Percentiles rank a stretch among this genome's conserved stretches.
These are phyloP conservation scores for Podospora didyma DNA, from an alignment of 495 filamentous ascomycete genomes.

Conservation along the genomic window DNA sequence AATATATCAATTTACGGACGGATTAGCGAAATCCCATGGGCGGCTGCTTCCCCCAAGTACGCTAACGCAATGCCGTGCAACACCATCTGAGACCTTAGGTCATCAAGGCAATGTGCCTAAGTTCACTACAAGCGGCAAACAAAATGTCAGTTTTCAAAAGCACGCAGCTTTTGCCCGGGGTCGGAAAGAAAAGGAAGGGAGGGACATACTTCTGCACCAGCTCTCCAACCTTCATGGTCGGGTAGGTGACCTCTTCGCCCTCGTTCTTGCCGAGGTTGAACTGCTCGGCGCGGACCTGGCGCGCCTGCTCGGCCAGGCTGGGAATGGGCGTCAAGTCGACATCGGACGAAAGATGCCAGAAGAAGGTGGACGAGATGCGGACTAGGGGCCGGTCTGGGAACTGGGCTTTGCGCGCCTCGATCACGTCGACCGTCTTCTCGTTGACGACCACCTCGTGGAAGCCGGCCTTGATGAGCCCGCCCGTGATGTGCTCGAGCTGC, in stretches of 20 bases:
- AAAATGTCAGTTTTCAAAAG: no score
- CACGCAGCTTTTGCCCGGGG: no score
- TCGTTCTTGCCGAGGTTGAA: slow-evolving; percentile 41
- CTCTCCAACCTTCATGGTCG: slow-evolving; percentile 43
- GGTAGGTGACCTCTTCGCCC: slow-evolving; percentile 40
- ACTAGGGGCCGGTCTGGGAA: slow-evolving; percentile 41
- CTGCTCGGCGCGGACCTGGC: slow-evolving; percentile 34
- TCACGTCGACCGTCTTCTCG: slow-evolving; percentile 34
- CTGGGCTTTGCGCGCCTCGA: slow-evolving; percentile 29
- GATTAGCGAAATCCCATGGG: no score
- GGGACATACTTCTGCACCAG: slow-evolving; percentile 42
- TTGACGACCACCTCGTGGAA: slow-evolving; percentile 53
- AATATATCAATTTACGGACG: no score
- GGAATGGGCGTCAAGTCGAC: slow-evolving; percentile 42
- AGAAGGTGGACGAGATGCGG: slow-evolving; percentile 47
- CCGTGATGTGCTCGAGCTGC: slow-evolving; percentile 50
- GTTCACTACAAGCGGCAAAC: slow-evolving; percentile 20
- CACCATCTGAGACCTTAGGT: slow-evolving; percentile 11
- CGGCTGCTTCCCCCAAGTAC: no score
- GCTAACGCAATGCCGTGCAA: no score
- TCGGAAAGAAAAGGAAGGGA: neutral
- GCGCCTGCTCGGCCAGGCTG: slow-evolving; percentile 30
- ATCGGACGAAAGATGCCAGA: slow-evolving; percentile 48
- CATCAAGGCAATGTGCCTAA: slow-evolving; percentile 43
- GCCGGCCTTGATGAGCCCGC: slow-evolving; percentile 49